Base-by-base conservation (phyloP, 2,329 filamentous ascomycete species). In the Geosmithia flava region DNA sequence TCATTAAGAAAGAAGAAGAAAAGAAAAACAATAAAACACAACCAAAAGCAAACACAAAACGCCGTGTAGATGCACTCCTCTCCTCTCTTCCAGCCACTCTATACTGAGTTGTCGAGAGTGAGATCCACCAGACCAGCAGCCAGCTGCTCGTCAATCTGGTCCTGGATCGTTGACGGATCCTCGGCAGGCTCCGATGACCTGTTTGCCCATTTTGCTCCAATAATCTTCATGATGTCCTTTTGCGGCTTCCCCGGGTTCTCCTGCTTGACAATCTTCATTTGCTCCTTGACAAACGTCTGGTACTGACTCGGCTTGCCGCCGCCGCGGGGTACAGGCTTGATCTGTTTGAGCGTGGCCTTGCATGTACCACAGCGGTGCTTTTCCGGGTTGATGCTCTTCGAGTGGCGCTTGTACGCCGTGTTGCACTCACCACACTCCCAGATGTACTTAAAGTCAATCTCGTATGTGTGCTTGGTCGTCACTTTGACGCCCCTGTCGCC, bases 371-470 rank as follows among this genome's bases (percentile, higher is more conserved):
- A 97, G 1, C 78, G 76, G 56, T 89, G 82, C 45, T 78, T 75
- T 29, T 61, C 60, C 0, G 83, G 74, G 61, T 96, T 81, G 54
- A 97, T 86, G 59, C 86, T 93, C 65, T 84, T 87, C 16, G 83
- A 89, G 63, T 97, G 91, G 4, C 91, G 74, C 59, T 89, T 86
- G 62, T 85, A 94, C 60, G 86, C 82, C 30, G 75, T 67, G 0
- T 70, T 75, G 59, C 93, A 97, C 3, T 59, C 67, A 17, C 55
- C 67, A 61, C 91, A 97, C 42, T 76, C 70, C 91, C 93, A 97
- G 19, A 90, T 68, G 60, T 91, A 98, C 68, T 91, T 94, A 69
- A 87, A 95, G 55, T 90, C 84, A 58, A 97, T 97, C 46, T 83
- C 77, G 62, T 96, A 98, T 30, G 71, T 77, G 64, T 98, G 91